Evolutionary conservation across 2,329 filamentous ascomycete genomes (phyloP), one percentile per base, ranked within the genome.

Genomic region (Aschersonia sp.): DNA sequence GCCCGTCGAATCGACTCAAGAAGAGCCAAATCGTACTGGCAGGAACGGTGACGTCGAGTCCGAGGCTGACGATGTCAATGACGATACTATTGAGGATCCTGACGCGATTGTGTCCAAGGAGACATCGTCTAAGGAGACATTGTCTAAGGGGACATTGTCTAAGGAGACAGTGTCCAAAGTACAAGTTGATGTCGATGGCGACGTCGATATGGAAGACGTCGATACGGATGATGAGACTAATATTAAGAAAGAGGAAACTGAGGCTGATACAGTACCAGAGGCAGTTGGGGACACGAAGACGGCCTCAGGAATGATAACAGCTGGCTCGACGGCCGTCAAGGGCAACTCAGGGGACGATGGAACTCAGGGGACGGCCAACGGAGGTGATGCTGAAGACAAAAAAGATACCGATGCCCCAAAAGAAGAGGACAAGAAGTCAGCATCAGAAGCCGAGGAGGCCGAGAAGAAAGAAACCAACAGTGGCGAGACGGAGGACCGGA

Each of bases 131-230:
- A 7, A 12, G 35, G 12, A 38, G 35, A 38, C 35, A 7, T 12
- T 48, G 53, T 20, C 20, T 20, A 20, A 20, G 20, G 20, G 20
- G 20, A 20, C 20, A 20, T 20, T 20, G 20, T 20, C 20, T 20
- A 20, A 47, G 2, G n/a, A 60, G 40, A 53, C 53, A 9, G 30
- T 45, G 38, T 52, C 62, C 40, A 59, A 60, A 20, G 48, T 56
- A 4, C 65, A 64, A 35, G 58, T 67, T 4, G 73, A 77, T 31
- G 60, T 58, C 2, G 72, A 75, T 49, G 72, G 72, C 9, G 72
- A 77, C 54, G 63, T 76, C 5, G 70, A 72, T 7, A 77, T 77
- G 72, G 63, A 61, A 2, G 70, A 69, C 43, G 52, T 65, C 2
- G 58, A 61, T 1, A 51, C 61, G 1, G 53, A 53, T 7, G 55